Evolutionary conservation across 352 stramenopile genomes (phyloP).

Genomic region (Phytophthora fragariae): DNA sequence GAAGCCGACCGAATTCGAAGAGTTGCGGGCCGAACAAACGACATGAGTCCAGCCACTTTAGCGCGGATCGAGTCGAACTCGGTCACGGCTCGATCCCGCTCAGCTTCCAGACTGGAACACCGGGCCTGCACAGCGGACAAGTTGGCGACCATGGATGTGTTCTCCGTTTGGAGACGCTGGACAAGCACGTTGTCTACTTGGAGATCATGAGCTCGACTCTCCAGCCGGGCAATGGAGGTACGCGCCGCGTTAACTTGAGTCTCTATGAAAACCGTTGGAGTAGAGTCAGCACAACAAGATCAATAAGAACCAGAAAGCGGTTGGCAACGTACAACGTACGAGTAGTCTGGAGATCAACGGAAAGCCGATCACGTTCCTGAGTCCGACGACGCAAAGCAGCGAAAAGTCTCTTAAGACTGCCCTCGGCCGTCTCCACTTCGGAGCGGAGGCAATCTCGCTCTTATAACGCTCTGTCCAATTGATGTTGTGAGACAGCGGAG

Average conservation of each 20-base stretch:
- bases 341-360: background rate
- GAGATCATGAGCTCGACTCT: too few relatives aligned
- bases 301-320: too few relatives aligned
- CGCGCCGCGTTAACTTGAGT: too few relatives aligned
- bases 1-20: background rate
- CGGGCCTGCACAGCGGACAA: background rate
- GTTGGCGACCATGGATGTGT: background rate
- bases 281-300: too few relatives aligned
- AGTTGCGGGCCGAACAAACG: background rate
- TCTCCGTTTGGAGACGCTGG: background rate
- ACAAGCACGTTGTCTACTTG: too few relatives aligned
- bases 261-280: too few relatives aligned
- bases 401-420: background rate
- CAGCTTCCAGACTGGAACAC: background rate
- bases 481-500: background rate
- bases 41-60: background rate
- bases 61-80: background rate
- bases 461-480: background rate
- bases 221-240: too few relatives aligned
- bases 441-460: background rate
- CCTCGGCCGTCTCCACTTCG: background rate
- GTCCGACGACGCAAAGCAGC: background rate
- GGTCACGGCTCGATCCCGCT: background rate
- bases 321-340: background rate
- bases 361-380: background rate